These are phyloP conservation scores for Stachybotrys chartarum DNA, from an alignment of 2,329 filamentous ascomycete genomes.

Conservation along the genomic window DNA sequence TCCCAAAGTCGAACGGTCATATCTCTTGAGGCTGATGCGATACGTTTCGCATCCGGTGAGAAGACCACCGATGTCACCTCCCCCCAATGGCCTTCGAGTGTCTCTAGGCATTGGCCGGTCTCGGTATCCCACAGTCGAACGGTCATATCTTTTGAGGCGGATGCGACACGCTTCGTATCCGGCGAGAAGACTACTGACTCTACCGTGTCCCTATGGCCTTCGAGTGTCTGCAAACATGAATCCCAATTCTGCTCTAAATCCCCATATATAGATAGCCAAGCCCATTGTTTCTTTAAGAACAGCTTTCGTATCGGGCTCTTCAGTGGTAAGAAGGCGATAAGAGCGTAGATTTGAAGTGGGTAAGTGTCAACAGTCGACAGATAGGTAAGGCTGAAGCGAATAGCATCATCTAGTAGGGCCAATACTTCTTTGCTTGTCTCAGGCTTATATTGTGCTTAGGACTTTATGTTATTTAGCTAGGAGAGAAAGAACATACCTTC, in stretches of 20 bases:
- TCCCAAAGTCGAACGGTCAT: too few relatives aligned
- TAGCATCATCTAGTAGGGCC: constrained; percentile 3
- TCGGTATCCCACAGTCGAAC: constrained; percentile 9
- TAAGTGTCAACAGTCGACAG: not conserved
- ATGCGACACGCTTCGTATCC: constrained; percentile 4
- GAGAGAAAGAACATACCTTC: not conserved
- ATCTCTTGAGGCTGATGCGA: too few relatives aligned
- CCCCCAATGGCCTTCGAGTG: too few relatives aligned
- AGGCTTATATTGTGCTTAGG: constrained; percentile 10
- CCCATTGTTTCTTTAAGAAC: constrained; percentile 9
- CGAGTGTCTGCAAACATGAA: not conserved
- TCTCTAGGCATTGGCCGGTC: constrained; percentile 3
- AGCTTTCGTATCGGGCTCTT: not conserved
- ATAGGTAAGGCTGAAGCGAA: not conserved
- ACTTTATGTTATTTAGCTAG: not conserved
- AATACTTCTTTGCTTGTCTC: constrained; percentile 11
- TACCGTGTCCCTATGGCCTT: constrained; percentile 1
- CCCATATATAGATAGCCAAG: not conserved
- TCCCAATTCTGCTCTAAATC: not conserved
- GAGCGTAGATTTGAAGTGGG: constrained; percentile 1
- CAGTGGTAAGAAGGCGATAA: not conserved
- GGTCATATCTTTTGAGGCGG: constrained; percentile 5
- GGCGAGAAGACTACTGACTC: constrained; percentile 11
- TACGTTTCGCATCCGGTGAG: too few relatives aligned
- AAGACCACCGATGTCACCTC: too few relatives aligned